Conservation (phyloP, 345 rosid genomes). For the Conringia planisiliqua region DNA sequence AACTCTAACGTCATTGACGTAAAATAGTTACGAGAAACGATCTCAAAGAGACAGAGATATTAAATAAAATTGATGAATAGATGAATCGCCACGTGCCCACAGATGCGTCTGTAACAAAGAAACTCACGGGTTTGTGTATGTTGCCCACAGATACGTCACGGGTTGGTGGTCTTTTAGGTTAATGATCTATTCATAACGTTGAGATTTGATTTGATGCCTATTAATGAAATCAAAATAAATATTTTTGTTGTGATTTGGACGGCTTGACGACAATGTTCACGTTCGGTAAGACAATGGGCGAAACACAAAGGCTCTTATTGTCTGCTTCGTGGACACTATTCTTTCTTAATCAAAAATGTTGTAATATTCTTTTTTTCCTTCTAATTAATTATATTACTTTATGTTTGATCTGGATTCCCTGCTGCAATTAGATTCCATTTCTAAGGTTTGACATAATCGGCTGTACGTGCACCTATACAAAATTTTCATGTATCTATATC, state of each 20-base stretch:
- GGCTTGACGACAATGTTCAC: constrained; percentile 23
- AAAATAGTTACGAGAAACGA: constrained; percentile 1
- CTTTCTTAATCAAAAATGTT: background rate
- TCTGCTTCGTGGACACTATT: constrained; percentile 2
- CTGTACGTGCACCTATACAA: background rate
- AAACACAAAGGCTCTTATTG: constrained; percentile 14
- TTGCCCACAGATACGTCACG: constrained; percentile 16
- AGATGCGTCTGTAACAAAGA: constrained; percentile 7
- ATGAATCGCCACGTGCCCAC: constrained; percentile 42
- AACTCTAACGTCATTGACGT: background rate
- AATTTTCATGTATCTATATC: background rate
- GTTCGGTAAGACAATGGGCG: background rate
- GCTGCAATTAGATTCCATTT: background rate
- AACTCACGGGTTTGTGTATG: constrained; percentile 55
- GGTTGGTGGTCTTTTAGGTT: constrained; percentile 28
- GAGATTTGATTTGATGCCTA: constrained; percentile 26
- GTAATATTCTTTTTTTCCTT: background rate
- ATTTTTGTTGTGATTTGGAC: constrained; percentile 17
- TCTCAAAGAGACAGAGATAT: background rate
- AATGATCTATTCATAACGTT: constrained; percentile 17
- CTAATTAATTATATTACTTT: background rate
- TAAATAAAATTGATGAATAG: background rate
- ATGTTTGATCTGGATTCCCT: background rate
- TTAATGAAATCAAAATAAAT: background rate
- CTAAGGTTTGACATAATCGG: background rate